These are phyloP conservation scores for Agaricus bisporus DNA, from an alignment of 768 basidiomycete genomes.

Conservation along the genomic window DNA sequence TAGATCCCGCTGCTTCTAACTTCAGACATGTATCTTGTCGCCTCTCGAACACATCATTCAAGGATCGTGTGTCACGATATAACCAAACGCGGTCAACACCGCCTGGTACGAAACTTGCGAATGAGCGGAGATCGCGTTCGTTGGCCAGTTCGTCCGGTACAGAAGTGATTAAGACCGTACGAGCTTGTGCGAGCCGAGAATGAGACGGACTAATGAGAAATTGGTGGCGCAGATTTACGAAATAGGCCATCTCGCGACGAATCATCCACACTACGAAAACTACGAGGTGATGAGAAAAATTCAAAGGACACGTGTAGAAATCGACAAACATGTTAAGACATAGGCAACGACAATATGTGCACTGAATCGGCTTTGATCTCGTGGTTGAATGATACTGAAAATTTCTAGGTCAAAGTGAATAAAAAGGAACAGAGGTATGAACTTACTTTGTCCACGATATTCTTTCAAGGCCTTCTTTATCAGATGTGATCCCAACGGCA, in stretches of 20 bases:
- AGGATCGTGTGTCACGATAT: slow-evolving; percentile 42
- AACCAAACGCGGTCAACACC: slow-evolving; percentile 68
- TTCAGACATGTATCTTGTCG: slow-evolving; percentile 41
- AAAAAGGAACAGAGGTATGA: not conserved
- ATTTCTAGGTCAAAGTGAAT: not conserved
- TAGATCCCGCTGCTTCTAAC: slow-evolving; percentile 52
- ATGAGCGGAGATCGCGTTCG: slow-evolving; percentile 40
- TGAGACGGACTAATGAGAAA: slow-evolving; percentile 57
- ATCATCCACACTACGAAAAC: slow-evolving; percentile 60
- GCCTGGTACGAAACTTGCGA: slow-evolving; percentile 62
- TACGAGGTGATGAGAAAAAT: slow-evolving; percentile 16
- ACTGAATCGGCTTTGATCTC: slow-evolving; percentile 38
- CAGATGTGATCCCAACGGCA: slow-evolving; percentile 32
- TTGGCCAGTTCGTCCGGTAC: slow-evolving; percentile 49
- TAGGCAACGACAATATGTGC: slow-evolving; percentile 55
- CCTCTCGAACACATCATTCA: slow-evolving; percentile 37
- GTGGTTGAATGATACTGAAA: slow-evolving; percentile 28
- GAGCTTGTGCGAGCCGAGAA: slow-evolving; percentile 54
- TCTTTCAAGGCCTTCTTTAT: slow-evolving; percentile 30
- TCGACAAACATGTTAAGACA: slow-evolving; percentile 37
- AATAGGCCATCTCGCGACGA: slow-evolving; percentile 50
- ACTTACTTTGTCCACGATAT: slow-evolving; percentile 49
- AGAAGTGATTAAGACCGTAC: slow-evolving; percentile 62
- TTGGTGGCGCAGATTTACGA: slow-evolving; percentile 47
- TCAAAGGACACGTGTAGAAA: slow-evolving; percentile 1